These are phyloP conservation scores for Stagonosporopsis rhizophila DNA, from an alignment of 2,329 filamentous ascomycete genomes.

Conservation along the genomic window DNA sequence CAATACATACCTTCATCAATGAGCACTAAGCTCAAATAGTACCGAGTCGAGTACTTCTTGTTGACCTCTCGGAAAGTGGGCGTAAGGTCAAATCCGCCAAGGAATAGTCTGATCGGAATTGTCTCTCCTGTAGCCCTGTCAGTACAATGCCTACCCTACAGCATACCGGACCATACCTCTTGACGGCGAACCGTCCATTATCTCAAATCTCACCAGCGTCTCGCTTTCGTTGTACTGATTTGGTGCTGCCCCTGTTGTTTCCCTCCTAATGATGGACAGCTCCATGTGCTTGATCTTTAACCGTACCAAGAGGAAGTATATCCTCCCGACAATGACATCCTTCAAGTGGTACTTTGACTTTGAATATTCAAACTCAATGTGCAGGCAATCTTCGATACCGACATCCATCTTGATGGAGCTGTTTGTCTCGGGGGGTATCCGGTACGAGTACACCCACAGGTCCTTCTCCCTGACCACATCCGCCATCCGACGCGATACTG, in stretches of 20 bases:
- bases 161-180: conserved; percentile 66
- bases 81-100: conserved; percentile 95
- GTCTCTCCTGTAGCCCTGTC: conserved; percentile 68
- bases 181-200: conserved; percentile 99
- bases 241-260: conserved; percentile 94
- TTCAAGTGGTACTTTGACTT: conserved; percentile 99
- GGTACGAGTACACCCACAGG: conserved; percentile 99
- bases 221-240: conserved; percentile 99
- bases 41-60: conserved; percentile 98
- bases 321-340: conserved; percentile 97
- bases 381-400: conserved; percentile 97
- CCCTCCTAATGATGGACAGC: conserved; percentile 92
- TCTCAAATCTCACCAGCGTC: conserved; percentile 97
- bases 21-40: conserved; percentile 94
- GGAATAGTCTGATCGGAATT: conserved; percentile 94
- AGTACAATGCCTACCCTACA: conserved; percentile 18
- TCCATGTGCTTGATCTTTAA: conserved; percentile 99
- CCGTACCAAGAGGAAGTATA: conserved; percentile 96
- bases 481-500: conserved; percentile 94
- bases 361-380: conserved; percentile 99
- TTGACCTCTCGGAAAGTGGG: conserved; percentile 99
- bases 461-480: conserved; percentile 99
- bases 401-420: conserved; percentile 99
- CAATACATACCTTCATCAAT: conserved; percentile 80
- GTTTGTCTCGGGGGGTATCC: conserved; percentile 97